Evolutionary conservation across 2,329 filamentous ascomycete species (phyloP).

Genomic region (Arachnopeziza araneosa): DNA sequence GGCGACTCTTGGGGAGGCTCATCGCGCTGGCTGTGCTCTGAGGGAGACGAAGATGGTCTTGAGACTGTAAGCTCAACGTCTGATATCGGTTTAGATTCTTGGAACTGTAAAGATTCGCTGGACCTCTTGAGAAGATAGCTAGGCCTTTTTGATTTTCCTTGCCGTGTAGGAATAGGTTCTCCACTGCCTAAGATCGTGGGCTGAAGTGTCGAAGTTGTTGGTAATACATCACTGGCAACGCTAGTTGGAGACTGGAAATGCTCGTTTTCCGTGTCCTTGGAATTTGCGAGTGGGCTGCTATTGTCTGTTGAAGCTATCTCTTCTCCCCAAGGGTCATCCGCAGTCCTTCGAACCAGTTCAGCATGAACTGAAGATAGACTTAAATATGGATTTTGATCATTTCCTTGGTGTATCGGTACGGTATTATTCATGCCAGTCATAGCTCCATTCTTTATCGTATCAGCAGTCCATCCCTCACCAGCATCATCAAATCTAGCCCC

Average conservation of each 20-base stretch:
- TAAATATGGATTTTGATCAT: slow-evolving; percentile 9
- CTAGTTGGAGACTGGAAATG: neutral
- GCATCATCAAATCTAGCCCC: slow-evolving; percentile 14
- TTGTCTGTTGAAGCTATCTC: neutral
- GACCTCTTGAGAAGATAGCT: neutral
- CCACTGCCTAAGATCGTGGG: neutral
- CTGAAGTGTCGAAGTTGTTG: neutral
- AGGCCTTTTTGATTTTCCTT: neutral
- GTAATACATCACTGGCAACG: neutral
- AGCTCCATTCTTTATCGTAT: neutral
- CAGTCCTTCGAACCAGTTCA: slow-evolving; percentile 17
- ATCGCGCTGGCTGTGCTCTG: slow-evolving; percentile 26
- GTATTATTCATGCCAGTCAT: slow-evolving; percentile 7
- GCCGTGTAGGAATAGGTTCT: neutral
- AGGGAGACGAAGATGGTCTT: slow-evolving; percentile 26
- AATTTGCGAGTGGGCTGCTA: neutral
- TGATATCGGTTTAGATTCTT: slow-evolving; percentile 1
- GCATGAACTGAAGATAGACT: slow-evolving; percentile 11
- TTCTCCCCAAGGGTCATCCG: slow-evolving; percentile 27
- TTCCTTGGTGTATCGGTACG: neutral
- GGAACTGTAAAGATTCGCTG: neutral
- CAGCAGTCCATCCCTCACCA: slow-evolving; percentile 13
- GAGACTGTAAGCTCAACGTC: slow-evolving; percentile 18
- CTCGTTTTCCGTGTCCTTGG: neutral
- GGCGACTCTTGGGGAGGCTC: slow-evolving; percentile 25